Evolutionary conservation across 495 filamentous ascomycete species (phyloP).

Genomic region (Neurospora discreta): DNA sequence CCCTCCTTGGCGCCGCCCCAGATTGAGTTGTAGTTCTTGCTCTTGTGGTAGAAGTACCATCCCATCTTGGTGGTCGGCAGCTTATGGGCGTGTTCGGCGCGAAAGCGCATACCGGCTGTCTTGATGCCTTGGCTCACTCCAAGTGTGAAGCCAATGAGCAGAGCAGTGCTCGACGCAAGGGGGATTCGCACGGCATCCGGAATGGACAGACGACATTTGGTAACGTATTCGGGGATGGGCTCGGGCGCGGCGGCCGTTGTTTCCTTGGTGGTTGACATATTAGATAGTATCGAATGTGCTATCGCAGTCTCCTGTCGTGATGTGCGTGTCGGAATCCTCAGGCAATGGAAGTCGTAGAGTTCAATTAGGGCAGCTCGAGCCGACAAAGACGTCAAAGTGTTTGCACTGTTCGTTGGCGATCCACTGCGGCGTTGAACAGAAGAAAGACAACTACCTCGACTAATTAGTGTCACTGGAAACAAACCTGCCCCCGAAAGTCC

Average conservation of each 20-base stretch:
- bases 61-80: constrained; percentile 68
- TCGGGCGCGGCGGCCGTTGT: constrained; percentile 1
- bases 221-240: constrained; percentile 6
- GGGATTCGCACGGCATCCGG: constrained; percentile 47
- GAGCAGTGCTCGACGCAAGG: constrained; percentile 44
- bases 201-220: constrained; percentile 50
- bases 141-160: constrained; percentile 53
- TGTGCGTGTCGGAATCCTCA: not conserved
- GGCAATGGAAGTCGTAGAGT: not conserved
- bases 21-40: constrained; percentile 79
- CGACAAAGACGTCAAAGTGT: not conserved
- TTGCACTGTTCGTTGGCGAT: not conserved
- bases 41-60: constrained; percentile 97
- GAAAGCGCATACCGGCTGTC: constrained; percentile 66
- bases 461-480: not conserved
- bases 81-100: constrained; percentile 87
- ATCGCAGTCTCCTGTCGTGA: not conserved
- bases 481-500: constrained; percentile 1
- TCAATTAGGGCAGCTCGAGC: not conserved
- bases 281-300: not conserved
- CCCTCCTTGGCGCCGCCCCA: constrained; percentile 69
- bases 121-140: constrained; percentile 64
- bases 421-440: not conserved
- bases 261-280: constrained; percentile 7
- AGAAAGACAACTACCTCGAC: not conserved